These are phyloP conservation scores for Pecoramyces ruminantium DNA, from an alignment of 192 early-diverging fungal genomes.

Conservation along the genomic window DNA sequence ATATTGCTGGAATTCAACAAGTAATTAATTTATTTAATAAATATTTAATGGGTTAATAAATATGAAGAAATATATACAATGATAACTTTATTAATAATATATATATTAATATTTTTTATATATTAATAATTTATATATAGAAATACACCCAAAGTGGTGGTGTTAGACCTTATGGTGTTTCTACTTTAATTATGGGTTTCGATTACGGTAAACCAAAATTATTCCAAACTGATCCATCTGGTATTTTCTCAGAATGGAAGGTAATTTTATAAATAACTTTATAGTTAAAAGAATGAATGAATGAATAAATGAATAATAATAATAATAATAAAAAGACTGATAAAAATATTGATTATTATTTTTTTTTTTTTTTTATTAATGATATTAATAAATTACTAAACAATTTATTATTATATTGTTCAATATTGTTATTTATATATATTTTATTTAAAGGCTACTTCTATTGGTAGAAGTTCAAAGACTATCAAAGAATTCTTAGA, in stretches of 20 bases:
- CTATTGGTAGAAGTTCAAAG: slow-evolving; percentile 91
- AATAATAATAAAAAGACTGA: too few species aligned
- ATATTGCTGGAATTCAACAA: slow-evolving; percentile 94
- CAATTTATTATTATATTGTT: too few species aligned
- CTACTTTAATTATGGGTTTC: slow-evolving; percentile 88
- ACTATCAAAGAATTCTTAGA: slow-evolving; percentile 97
- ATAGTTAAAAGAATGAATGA: too few species aligned
- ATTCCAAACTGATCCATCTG: slow-evolving; percentile 97
- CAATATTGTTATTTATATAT: not conserved
- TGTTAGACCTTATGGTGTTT: slow-evolving; percentile 96
- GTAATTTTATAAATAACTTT: slow-evolving; percentile 9
- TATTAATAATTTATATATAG: slow-evolving; percentile 10
- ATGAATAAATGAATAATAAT: not conserved
- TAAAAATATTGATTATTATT: too few species aligned
- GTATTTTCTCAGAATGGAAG: slow-evolving; percentile 97
- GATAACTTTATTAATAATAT: too few species aligned
- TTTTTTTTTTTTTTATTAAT: too few species aligned
- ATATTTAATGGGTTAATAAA: too few species aligned
- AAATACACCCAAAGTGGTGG: slow-evolving; percentile 98
- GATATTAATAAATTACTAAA: too few species aligned
- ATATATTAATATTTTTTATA: not conserved
- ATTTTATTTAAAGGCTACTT: slow-evolving; percentile 45
- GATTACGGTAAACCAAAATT: slow-evolving; percentile 78
- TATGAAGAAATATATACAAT: too few species aligned
- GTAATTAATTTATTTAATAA: slow-evolving; percentile 12